Base-by-base conservation (phyloP, 2,329 filamentous ascomycete species). In the Alternaria sp. region DNA sequence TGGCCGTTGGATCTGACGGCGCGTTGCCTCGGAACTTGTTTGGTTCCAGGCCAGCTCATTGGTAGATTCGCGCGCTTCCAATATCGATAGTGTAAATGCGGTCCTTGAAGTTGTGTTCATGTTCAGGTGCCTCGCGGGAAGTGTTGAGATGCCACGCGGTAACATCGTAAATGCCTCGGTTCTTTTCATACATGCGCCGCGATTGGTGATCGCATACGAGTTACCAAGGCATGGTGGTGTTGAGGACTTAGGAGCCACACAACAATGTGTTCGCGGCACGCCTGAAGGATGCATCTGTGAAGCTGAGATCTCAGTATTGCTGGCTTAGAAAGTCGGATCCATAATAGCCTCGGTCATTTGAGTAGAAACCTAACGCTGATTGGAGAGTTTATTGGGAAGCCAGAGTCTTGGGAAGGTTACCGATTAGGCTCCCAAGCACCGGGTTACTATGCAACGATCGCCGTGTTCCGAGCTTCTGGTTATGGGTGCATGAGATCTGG, bases 351-450 rank as follows among this genome's bases (percentile, higher is more conserved):
- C 59, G 59, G 59, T 47, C 49, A 32, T 30, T 49, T 12, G 12
- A 51, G n/a, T 26, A 12, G 11, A 2, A 36, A 44, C 30, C 44
- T 9, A n/a, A 26, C 51, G 32, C 10, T 59, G 44, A 59, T 62
- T 55, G 60, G 60, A 36, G 8, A 17, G 12, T 9, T 3, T n/a
- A 2, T 47, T 10, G 23, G 30, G 43, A 21, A 26, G 25, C 17
- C 25, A 49, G 11, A 54, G 44, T 44, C 51, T 40, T 43, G 54
- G 50, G 28, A 44, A 52, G 47, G 40, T n/a, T 32, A 51, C 28
- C 59, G 45, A 32, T 54, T 25, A n/a, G 51, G 51, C 44, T 64
- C 45, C 65, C 65, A 65, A 65, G 59, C 45, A 63, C 65, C 65
- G 32, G 65, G 65, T 58, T 59, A 49, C n/a, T 49, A 60, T 49